phyloP scores from a whole-genome alignment of 345 rosid genomes.

The Abelmoschus esculentus region DNA sequence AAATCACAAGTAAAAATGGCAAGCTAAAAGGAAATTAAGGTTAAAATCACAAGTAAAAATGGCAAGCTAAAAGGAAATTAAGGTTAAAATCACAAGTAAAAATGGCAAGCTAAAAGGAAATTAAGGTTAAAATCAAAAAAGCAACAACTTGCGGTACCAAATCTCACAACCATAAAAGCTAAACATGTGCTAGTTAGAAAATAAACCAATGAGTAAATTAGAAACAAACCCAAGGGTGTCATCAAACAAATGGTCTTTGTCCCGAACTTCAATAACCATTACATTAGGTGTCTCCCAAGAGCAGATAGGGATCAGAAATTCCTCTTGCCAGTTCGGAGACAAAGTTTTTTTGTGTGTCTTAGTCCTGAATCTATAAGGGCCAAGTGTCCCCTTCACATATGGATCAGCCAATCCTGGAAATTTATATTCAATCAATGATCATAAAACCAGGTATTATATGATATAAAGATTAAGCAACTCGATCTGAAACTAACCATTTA shows the following conservation, averaged over 20 bases:
- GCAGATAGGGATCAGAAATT: constrained; percentile 64
- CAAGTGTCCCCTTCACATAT: constrained; percentile 87
- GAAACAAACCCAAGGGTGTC: constrained; percentile 70
- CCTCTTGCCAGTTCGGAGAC: constrained; percentile 88
- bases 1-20: neutral
- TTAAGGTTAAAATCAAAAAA: no score
- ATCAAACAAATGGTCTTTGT: constrained; percentile 78
- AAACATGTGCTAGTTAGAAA: neutral
- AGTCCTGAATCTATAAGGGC: constrained; percentile 69
- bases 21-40: no score
- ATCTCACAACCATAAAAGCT: neutral
- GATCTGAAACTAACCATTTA: constrained; percentile 50
- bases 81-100: no score
- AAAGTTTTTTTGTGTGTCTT: constrained; percentile 58
- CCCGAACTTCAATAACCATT: constrained; percentile 65
- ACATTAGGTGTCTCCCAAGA: constrained; percentile 69
- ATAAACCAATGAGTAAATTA: neutral
- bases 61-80: no score
- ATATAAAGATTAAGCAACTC: neutral
- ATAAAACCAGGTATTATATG: neutral
- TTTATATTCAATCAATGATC: constrained; percentile 5
- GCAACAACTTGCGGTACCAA: no score
- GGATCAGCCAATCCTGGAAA: constrained; percentile 90
- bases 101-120: no score
- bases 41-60: no score